Base-by-base conservation (phyloP, 2,329 filamentous ascomycete species). In the Epichloe scottii region DNA sequence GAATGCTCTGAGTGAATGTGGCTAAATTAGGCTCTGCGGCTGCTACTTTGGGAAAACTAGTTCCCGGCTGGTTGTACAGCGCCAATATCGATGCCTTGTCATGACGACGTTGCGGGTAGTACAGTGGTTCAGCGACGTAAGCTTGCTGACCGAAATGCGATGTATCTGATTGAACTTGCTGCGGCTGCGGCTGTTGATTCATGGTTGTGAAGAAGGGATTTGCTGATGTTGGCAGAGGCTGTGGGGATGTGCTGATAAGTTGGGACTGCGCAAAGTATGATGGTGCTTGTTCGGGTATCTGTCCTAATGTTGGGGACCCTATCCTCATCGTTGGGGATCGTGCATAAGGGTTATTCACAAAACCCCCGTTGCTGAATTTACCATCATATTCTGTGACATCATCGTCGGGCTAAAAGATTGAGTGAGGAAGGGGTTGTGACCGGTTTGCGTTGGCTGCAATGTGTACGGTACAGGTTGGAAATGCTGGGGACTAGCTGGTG, bases 31-130 rank as follows among this genome's bases (percentile, higher is more conserved):
- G 58, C 26, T 62, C 58, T 37, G 64, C 59, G 10, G 67, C 60
- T 26, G 55, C 54, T 17, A 67, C 56, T 30, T 68, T 62, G 33
- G 70, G 66, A 4, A 75, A 72, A 1, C 73, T 68, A 35, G 74
- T 65, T 47, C 80, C 75, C 7, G 78, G 73, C 39, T 82, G 77
- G 61, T 79, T 82, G 60, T 87, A 91, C 11, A 93, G 67, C 5
- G 87, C 84, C 64, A 91, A 72, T 53, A 93, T 91, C 4, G 84
- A 84, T 3, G 78, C 79, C 56, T 86, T 90, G 59, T 89, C 81
- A 33, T 82, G 75, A 34, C 77, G 71, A 41, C 71, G 70, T 15
- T 73, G 70, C 48, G 71, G 69, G 33, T 66, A 66, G 50, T 63
- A 62, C 34, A 60, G 67, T 47, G 69, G 67, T 23, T 64, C 62